Evolutionary conservation across 2,329 filamentous ascomycete genomes (phyloP), one percentile per base, ranked within the genome.

Genomic region (Dactylellina sp.): DNA sequence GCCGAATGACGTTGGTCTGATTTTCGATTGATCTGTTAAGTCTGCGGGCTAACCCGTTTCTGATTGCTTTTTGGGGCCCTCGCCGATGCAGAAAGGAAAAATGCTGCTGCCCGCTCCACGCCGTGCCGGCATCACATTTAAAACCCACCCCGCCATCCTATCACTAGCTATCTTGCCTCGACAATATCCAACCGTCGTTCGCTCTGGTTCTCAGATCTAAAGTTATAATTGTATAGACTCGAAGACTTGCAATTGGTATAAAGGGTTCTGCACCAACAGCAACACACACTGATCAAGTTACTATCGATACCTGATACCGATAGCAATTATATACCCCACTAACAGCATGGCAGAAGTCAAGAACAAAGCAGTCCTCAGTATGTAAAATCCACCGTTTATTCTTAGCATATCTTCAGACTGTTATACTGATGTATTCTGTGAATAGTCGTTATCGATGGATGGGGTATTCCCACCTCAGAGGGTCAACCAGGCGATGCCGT

Each of bases 391-490:
- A 77, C 76, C 78, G 5, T 32, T 9, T 32, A 50, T n/a, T 70
- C 77, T 63, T 35, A 68, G 78, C 68, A 66, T 47, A 40, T 24
- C 22, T 35, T 7, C 14, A 2, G 24, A 57, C 35, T 44, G n/a
- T 1, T 11, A 60, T 53, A 35, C 55, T 65, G 28, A 61, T 32
- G 42, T 12, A 24, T 18, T 16, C 9, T 39, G 9, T 28, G n/a
- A 25, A 18, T 18, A 93, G 91, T 99, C 87, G 95, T 98, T 84
- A 99, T 99, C 86, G 95, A 99, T 84, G 95, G 95, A 80, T 99
- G 95, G 95, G 95, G 95, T 81, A 88, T 98, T 79, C 72, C 76
- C 39, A 88, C 93, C 79, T 88, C 88, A 76, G 89, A 90, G 77
- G 84, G 89, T 71, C 96, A 93, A 66, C 91, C 91, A 79, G 94